Conservation (phyloP, 2,329 filamentous ascomycete genomes). For the Xylariomycetidae sp. region DNA sequence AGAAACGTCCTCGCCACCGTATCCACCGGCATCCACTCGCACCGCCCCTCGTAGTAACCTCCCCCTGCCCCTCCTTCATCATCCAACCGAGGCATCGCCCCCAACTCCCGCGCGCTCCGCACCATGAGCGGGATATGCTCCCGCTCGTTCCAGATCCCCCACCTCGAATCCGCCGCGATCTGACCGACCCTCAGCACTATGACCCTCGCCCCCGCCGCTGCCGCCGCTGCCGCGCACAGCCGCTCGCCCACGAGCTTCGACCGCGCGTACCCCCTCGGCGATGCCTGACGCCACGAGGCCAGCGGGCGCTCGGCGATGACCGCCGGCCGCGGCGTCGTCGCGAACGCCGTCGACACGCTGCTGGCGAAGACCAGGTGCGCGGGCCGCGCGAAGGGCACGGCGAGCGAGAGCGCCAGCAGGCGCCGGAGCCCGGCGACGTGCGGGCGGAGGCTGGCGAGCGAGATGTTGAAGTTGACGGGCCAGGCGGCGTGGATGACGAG, state of each 20-base stretch:
- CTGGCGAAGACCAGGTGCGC: constrained; percentile 34
- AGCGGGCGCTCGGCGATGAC: constrained; percentile 26
- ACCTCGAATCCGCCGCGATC: constrained; percentile 27
- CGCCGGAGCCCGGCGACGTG: constrained; percentile 38
- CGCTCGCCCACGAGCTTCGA: constrained; percentile 35
- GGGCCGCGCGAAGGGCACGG: constrained; percentile 20
- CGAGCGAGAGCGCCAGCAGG: constrained; percentile 32
- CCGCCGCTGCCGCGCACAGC: constrained; percentile 26
- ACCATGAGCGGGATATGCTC: constrained; percentile 23
- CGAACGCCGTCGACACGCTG: constrained; percentile 32
- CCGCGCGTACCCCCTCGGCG: constrained; percentile 29
- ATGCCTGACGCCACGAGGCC: constrained; percentile 20
- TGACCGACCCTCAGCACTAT: constrained; percentile 32
- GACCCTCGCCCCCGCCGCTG: constrained; percentile 18
- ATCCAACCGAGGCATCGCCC: constrained; percentile 17
- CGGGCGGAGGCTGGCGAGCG: constrained; percentile 38
- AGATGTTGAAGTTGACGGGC: constrained; percentile 48
- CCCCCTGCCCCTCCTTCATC: too few species aligned
- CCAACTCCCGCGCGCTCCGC: constrained; percentile 15
- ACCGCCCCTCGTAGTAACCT: constrained; percentile 20
- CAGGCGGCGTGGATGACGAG: constrained; percentile 42
- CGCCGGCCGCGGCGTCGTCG: constrained; percentile 20
- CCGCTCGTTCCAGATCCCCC: constrained; percentile 24
- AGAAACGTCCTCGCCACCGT: constrained; percentile 21
- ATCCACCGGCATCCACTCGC: constrained; percentile 29